Evolutionary conservation across 345 rosid species (phyloP), one percentile per base, ranked within the genome.

Genomic region (Diplotaxis tenuifolia): DNA sequence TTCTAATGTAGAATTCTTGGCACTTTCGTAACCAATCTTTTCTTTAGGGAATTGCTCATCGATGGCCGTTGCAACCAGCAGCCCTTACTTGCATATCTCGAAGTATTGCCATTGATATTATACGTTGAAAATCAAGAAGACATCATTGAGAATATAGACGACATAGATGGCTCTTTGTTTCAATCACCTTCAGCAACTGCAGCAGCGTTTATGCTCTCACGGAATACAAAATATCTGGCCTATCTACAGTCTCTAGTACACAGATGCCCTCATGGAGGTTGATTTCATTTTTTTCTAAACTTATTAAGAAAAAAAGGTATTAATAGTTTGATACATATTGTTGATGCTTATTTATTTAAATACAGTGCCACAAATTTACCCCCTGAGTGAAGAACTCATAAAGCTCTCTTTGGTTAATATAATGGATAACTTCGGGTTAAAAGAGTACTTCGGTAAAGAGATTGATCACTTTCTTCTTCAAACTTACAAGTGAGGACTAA

Each of bases 151-250:
- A 60, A 38, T 56, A 72, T 81, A 50, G 52, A 77, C 59, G 22
- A 68, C 8, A 7, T 0, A 1, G 83, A 84, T 54, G 91, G 95
- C 16, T 85, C 89, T 1, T 56, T 87, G 47, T 87, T 72, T 80
- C 84, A 83, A 25, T 87, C 87, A 12, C 94, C 95, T 5, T 82
- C 95, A 3, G 86, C 95, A 25, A 89, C 92, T 18, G 88, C 95
- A 18, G 40, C 76, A 18, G 89, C 85, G 0, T 87, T 79, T 70
- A 82, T 89, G 82, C 79, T 81, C 8, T 79, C 92, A 0, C 81
- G 83, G 16, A 83, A 81, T 28, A 23, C 29, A 7, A 58, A 63
- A 2, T 79, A 82, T 70, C 77, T 85, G 31, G 49, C 63, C 22
- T 85, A 85, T 65, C 80, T 89, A 1, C 78, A 75, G 63, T 72